These are phyloP conservation scores for Globisporangium paroecandrum DNA, from an alignment of 352 stramenopile species.

Conservation along the genomic window DNA sequence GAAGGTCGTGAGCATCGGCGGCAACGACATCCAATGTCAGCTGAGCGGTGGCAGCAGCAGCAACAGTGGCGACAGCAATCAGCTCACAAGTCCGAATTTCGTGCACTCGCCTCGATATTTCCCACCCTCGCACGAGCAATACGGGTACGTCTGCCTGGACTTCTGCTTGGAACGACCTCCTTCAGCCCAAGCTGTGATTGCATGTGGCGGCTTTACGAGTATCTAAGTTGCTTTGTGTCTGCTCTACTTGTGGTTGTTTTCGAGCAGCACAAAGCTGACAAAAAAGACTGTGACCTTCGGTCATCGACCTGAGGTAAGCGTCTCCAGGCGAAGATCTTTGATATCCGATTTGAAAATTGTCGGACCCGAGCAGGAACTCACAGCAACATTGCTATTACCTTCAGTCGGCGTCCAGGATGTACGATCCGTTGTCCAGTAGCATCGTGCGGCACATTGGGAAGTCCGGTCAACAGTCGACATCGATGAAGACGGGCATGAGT, in stretches of 20 bases:
- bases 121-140: slow-evolving; percentile 28
- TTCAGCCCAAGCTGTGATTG: neutral
- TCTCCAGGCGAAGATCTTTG: neutral
- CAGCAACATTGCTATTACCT: neutral
- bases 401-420: slow-evolving; percentile 70
- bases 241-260: slow-evolving; percentile 4
- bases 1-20: slow-evolving; percentile 51
- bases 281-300: slow-evolving; percentile 63
- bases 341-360: neutral
- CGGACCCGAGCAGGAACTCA: neutral
- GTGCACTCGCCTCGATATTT: slow-evolving; percentile 20
- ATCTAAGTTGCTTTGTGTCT: neutral
- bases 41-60: neutral
- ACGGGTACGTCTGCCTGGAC: slow-evolving; percentile 24
- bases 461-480: slow-evolving; percentile 18
- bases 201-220: neutral
- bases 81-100: slow-evolving; percentile 1
- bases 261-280: slow-evolving; percentile 29
- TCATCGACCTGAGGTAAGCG: slow-evolving; percentile 40
- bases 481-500: slow-evolving; percentile 61
- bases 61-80: neutral
- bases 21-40: slow-evolving; percentile 32
- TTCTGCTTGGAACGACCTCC: too few species aligned
- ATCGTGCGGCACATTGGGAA: slow-evolving; percentile 22
- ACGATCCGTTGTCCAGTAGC: slow-evolving; percentile 50